Base-by-base conservation (phyloP, 169 alveolate genomes). In the Cryptosporidium ubiquitum region DNA sequence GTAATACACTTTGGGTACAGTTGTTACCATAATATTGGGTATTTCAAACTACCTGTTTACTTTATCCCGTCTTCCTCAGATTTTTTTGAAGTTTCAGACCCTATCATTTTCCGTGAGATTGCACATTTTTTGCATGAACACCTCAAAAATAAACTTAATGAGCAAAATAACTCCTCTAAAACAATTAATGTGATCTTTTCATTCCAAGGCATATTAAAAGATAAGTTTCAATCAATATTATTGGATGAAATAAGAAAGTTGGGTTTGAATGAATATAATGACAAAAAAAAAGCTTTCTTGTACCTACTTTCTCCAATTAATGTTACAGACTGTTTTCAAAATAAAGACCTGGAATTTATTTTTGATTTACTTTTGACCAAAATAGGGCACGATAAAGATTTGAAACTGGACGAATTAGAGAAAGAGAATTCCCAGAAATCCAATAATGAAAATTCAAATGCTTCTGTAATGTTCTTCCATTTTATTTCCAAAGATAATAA, bases 1-100 rank as follows among this genome's bases (percentile, higher is more conserved):
- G 49, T 79, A 23, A 31, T 79, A 40, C 89, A 58, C 49, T 79
- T 79, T 29, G 89, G 89, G n/a, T 42, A 79, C 35, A 26, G 79
- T 23, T 79, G 89, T 44, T 79, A 61, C n/a, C 57, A 40, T 20
- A 39, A 64, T 44, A 60, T 64, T 37, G 20, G 29, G 16, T 37
- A 79, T 3, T 37, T 61, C 35, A 23, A 20, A 5, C 68, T 61
- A 23, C 89, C 89, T 9, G 71, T 64, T 35, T 31, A 64, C 71
- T 64, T 20, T 33, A 10, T 64, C 18, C 71, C 71, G 29, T 64
- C 71, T 5, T 64, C 49, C 35, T 26, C 18, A 16, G 35, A 55
- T 23, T 55, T n/a, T 55, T 55, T 55, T 26, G 3, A 55, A 0
- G 37, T 23, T 26, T 55, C 66, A 26, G 66, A 23, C 10, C 12